Conservation (phyloP, 495 filamentous ascomycete species). For the Astrothelium subdiscretum region DNA sequence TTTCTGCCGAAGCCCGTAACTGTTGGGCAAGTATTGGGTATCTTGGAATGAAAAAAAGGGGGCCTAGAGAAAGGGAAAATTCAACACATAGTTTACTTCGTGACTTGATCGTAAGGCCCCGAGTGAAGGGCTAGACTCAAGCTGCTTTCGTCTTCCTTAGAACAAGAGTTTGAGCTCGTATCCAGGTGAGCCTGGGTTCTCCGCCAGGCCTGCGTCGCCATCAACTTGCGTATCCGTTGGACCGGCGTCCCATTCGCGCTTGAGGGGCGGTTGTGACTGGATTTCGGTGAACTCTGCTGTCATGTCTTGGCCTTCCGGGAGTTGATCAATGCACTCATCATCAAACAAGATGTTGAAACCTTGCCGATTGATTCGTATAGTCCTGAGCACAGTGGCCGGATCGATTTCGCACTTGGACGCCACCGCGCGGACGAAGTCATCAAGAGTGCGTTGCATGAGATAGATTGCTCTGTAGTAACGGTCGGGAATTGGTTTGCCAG, state of each 20-base stretch:
- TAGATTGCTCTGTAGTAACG: slow-evolving; percentile 81
- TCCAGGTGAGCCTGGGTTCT: slow-evolving; percentile 24
- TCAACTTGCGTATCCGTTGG: slow-evolving; percentile 31
- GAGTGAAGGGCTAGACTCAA: background rate
- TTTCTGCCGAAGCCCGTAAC: slow-evolving; percentile 4
- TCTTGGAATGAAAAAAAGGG: slow-evolving; percentile 7
- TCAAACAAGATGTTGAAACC: slow-evolving; percentile 80
- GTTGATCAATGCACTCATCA: slow-evolving; percentile 76
- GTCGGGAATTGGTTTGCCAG: slow-evolving; percentile 39
- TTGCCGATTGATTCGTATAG: slow-evolving; percentile 55
- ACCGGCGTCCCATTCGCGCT: slow-evolving; percentile 31
- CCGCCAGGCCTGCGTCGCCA: slow-evolving; percentile 23
- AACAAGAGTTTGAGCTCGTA: slow-evolving; percentile 33
- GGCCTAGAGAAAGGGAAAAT: background rate
- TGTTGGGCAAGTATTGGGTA: slow-evolving; percentile 8
- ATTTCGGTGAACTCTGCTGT: slow-evolving; percentile 46
- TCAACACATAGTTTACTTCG: background rate
- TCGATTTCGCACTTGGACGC: slow-evolving; percentile 72
- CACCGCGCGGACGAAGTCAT: slow-evolving; percentile 57
- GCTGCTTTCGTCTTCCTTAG: slow-evolving; percentile 8
- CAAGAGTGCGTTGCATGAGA: slow-evolving; percentile 59
- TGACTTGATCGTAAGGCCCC: background rate
- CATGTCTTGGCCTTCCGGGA: slow-evolving; percentile 89
- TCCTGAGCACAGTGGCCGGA: slow-evolving; percentile 51
- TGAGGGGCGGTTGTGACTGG: slow-evolving; percentile 19